Percentiles rank a stretch among this genome's conserved stretches.
Evolutionary conservation across 805 yeast species (phyloP).

Genomic region (Candida schatavii): DNA sequence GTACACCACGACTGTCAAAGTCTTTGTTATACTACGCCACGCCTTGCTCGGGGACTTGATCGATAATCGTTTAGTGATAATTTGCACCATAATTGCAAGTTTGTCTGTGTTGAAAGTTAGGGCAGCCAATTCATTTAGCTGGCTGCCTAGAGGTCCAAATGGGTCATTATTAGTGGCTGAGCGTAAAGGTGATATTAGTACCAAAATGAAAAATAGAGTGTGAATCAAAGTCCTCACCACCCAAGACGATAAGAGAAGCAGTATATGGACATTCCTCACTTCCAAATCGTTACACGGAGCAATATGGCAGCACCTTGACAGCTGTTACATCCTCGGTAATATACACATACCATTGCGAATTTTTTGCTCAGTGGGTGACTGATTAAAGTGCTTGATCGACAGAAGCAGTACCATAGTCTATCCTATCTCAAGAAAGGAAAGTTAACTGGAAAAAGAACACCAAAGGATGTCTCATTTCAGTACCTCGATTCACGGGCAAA

Average conservation of each 20-base stretch:
- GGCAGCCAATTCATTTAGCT: constrained; percentile 50
- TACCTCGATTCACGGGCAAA: too few relatives aligned
- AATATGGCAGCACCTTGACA: too few relatives aligned
- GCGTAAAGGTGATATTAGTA: too few relatives aligned
- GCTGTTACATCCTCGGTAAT: too few relatives aligned
- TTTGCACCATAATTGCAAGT: constrained; percentile 35
- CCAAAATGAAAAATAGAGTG: too few relatives aligned
- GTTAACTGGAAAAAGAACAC: too few relatives aligned
- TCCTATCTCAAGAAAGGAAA: too few relatives aligned
- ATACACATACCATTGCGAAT: constrained; percentile 16
- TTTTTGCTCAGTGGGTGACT: constrained; percentile 14
- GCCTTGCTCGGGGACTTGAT: constrained; percentile 18
- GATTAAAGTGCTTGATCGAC: constrained; percentile 1
- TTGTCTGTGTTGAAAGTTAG: constrained; percentile 41
- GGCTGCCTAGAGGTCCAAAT: constrained; percentile 55
- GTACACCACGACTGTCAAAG: constrained; percentile 51
- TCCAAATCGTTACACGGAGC: too few relatives aligned
- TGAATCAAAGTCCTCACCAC: too few relatives aligned
- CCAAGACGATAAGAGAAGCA: too few relatives aligned
- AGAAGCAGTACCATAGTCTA: constrained; percentile 1
- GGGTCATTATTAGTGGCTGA: constrained; percentile 51
- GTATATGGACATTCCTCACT: too few relatives aligned
- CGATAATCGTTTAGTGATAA: constrained; percentile 40
- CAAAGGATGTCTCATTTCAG: too few relatives aligned
- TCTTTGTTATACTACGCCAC: constrained; percentile 44